Evolutionary conservation across 768 basidiomycete genomes (phyloP).

Genomic region (Suillus variegatus): DNA sequence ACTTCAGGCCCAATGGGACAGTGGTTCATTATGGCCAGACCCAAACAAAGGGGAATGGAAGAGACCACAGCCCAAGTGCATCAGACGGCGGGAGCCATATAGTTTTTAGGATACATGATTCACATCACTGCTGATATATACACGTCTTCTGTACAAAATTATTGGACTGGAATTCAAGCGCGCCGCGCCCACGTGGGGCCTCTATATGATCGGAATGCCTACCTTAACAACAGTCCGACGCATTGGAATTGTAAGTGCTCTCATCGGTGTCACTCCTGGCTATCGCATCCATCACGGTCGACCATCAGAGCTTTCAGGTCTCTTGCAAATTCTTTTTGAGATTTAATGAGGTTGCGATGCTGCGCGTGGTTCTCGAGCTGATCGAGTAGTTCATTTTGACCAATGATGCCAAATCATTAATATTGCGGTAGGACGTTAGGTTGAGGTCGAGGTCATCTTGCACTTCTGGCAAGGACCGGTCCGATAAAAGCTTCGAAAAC

Average conservation of each 20-base stretch:
- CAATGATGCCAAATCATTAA: neutral
- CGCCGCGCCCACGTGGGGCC: too few relatives aligned
- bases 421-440: neutral
- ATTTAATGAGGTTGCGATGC: neutral
- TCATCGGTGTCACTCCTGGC: too few relatives aligned
- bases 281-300: too few relatives aligned
- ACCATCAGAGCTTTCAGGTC: too few relatives aligned
- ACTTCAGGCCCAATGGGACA: neutral
- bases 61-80: constrained; percentile 25
- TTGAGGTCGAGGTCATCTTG: neutral
- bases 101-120: neutral
- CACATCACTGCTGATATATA: neutral
- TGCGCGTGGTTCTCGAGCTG: neutral
- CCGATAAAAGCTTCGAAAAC: neutral
- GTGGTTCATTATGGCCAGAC: neutral
- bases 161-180: neutral
- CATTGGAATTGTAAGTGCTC: too few relatives aligned
- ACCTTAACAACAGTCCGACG: too few relatives aligned
- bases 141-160: neutral
- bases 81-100: constrained; percentile 17
- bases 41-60: constrained; percentile 20
- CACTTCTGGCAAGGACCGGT: neutral
- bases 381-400: neutral
- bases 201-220: neutral
- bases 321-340: too few relatives aligned